Evolutionary conservation across 345 rosid species (phyloP), one percentile per base, ranked within the genome.

Genomic region (Microthlaspi erraticum): DNA sequence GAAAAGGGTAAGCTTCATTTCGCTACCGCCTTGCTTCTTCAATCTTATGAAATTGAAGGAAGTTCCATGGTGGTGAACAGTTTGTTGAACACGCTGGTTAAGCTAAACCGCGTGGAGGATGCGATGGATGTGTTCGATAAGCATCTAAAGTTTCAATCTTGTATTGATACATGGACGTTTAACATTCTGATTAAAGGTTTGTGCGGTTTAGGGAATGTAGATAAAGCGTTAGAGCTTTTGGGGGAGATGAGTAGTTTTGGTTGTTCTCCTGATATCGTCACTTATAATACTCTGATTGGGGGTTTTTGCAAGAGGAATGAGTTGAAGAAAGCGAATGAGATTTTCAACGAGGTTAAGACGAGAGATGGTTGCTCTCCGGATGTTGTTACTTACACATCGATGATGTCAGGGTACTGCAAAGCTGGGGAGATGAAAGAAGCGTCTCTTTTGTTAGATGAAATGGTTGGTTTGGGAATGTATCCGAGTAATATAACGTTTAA

Each of bases 161-260:
- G 75, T 43, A 83, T 81, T 1, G 90, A 89, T 75, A 77, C 88
- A 8, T 80, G 94, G 81, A 86, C 92, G 10, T 85, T 88, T 57
- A 93, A 93, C 78, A 88, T 90, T 76, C 73, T 91, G 60, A 86
- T 93, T 17, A 76, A 76, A 50, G 97, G 96, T 74, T 82, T 91
- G 49, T 87, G 94, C 72, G 61, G 79, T 14, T 17, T 73, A 33
- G 83, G 84, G 32, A 85, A 78, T 64, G 82, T 81, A 0, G 85
- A 84, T 42, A 62, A 71, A 70, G 92, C 85, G 5, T 68, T 83
- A 29, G 84, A 83, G 75, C 72, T 88, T 68, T 84, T 84, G 60
- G 43, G 71, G 58, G 79, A 77, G 16, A 91, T 91, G 91, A 60
- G 53, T n/a, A 77, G 56, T 75, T 85, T 84, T 71, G 85, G 82